These are phyloP conservation scores for Ophiostoma sp. DNA, from an alignment of 2,329 filamentous ascomycete species.

Conservation along the genomic window DNA sequence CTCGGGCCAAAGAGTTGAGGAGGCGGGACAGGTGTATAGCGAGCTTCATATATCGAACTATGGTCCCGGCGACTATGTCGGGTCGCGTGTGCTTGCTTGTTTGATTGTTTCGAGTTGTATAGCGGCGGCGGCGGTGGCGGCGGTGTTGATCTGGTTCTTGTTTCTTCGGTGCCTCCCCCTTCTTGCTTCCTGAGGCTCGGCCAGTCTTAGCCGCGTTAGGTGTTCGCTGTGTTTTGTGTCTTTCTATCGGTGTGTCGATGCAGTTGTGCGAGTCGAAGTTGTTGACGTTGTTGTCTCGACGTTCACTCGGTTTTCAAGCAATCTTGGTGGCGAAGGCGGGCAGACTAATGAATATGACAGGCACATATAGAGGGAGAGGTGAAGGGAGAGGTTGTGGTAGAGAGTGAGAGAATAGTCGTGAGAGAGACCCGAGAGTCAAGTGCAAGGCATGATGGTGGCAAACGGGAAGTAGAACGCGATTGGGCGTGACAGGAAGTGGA, in stretches of 20 bases:
- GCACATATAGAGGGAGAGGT: conserved; percentile 23
- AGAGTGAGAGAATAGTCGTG: not conserved
- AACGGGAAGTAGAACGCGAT: not conserved
- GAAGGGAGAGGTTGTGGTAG: conserved; percentile 22
- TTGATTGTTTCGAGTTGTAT: not conserved
- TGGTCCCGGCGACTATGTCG: not conserved
- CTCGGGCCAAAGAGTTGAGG: too few species aligned
- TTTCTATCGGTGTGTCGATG: not conserved
- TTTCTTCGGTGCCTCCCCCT: not conserved
- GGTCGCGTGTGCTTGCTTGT: not conserved
- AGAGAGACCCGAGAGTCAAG: not conserved
- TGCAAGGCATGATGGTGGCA: not conserved
- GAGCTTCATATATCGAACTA: not conserved
- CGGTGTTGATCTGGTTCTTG: not conserved
- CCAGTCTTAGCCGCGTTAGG: not conserved
- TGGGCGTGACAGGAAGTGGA: not conserved
- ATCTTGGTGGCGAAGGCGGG: not conserved
- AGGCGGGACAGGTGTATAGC: not conserved
- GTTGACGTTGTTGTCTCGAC: not conserved
- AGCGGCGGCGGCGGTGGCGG: not conserved
- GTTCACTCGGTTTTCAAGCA: not conserved
- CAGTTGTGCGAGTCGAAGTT: not conserved
- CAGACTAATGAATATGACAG: not conserved
- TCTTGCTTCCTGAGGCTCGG: not conserved
- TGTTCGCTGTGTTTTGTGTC: not conserved